phyloP scores from a whole-genome alignment of 2,329 filamentous ascomycete species.

The Fusarium coicis region DNA sequence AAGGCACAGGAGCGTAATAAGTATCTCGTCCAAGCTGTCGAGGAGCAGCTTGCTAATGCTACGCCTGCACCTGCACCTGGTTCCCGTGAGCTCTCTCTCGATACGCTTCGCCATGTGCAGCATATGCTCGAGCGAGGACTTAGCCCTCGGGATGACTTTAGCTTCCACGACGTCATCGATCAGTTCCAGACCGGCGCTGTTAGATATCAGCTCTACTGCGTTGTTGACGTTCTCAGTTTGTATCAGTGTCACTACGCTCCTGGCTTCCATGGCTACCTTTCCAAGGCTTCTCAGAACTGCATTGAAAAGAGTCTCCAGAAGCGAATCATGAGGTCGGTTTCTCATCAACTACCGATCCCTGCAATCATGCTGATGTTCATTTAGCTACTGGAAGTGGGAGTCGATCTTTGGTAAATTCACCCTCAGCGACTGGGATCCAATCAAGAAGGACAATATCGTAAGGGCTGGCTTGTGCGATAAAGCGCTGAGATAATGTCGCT shows the following conservation, averaged over 20 bases:
- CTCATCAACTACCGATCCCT: fast-evolving
- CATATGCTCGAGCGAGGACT: not conserved
- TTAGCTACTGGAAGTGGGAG: not conserved
- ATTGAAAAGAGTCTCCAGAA: not conserved
- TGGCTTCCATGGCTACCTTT: not conserved
- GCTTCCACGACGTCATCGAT: not conserved
- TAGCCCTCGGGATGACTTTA: not conserved
- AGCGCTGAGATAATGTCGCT: too few relatives aligned
- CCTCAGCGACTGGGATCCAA: not conserved
- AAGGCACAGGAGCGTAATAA: not conserved
- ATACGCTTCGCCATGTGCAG: not conserved
- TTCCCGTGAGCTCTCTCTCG: not conserved
- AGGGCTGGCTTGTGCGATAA: too few relatives aligned
- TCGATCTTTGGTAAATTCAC: not conserved
- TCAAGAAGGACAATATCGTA: not conserved
- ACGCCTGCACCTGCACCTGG: not conserved
- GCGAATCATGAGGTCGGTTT: not conserved
- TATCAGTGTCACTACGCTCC: not conserved
- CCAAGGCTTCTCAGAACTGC: not conserved
- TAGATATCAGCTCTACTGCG: not conserved
- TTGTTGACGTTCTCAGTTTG: not conserved
- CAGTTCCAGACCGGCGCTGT: not conserved
- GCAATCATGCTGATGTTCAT: fast-evolving
- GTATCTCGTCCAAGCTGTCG: not conserved
- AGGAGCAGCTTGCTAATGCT: not conserved